Evolutionary conservation across 106 monocot genomes (phyloP), one percentile per base, ranked within the genome.

Genomic region (Allium cepa): DNA sequence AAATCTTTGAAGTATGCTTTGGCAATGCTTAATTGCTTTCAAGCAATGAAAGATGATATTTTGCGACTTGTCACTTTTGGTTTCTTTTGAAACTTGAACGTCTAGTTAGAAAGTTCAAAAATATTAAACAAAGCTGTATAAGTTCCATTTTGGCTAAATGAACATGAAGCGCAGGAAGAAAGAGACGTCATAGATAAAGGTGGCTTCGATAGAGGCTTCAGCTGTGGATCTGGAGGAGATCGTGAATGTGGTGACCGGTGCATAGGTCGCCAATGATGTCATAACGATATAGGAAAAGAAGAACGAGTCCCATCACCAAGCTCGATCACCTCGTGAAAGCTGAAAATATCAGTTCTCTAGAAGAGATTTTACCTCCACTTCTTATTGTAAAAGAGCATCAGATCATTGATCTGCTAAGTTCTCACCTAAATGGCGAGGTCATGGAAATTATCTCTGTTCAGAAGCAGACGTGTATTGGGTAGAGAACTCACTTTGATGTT

Each of bases 321-420:
- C 77, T 84, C n/a, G 84, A 77, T 36, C 80, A 77, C 26, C 84
- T 80, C 53, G 84, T 84, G n/a, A 70, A 74, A 50, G 79, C 57
- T 5, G 73, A 55, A 8, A 73, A 62, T 47, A 77, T 77, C 60
- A 45, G 49, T 10, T 57, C 48, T 47, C 57, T 84, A 17, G 83
- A 84, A 57, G 75, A 84, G 64, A 80, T 79, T 79, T 84, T 79
- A 60, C 84, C 80, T 46, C 84, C 79, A 49, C 80, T 77, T 4
- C 84, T 84, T 47, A 70, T 80, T 10, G 73, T 84, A 14, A 84
- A 84, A 60, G 84, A 84, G 56, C 76, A 84, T 60, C 80, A 84
- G 69, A 75, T 75, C 22, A 66, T 66, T n/a, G 74, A 75, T 9
- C 6, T 14, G 14, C 74, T 74, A 26, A 18, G 50, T 27, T 59